These are phyloP conservation scores for Aspergillus sp. DNA, from an alignment of 2,329 filamentous ascomycete species.

Conservation along the genomic window DNA sequence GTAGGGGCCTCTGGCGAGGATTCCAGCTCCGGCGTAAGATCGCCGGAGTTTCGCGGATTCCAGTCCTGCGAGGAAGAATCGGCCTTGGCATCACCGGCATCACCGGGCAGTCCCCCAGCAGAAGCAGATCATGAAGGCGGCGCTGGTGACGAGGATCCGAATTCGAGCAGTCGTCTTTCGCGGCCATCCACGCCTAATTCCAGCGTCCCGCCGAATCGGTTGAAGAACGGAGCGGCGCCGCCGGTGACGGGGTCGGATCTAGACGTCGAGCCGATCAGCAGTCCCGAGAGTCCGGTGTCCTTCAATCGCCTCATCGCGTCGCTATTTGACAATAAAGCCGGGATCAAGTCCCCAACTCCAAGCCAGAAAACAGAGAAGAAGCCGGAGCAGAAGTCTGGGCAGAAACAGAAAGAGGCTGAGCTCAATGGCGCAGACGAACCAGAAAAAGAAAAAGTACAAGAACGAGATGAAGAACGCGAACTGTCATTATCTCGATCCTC, in stretches of 20 bases:
- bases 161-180: not conserved
- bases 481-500: constrained; percentile 8
- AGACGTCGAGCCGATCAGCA: constrained; percentile 16
- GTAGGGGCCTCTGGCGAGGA: not conserved
- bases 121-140: not conserved
- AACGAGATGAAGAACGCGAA: not conserved
- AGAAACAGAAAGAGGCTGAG: not conserved
- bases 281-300: constrained; percentile 9
- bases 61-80: constrained; percentile 2
- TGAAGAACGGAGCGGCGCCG: not conserved
- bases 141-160: not conserved
- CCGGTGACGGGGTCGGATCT: constrained; percentile 3
- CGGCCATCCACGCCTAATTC: constrained; percentile 5
- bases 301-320: constrained; percentile 10
- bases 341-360: not conserved
- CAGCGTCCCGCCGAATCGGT: constrained; percentile 8
- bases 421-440: not conserved
- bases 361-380: not conserved
- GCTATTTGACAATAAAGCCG: constrained; percentile 1
- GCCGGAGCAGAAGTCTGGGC: not conserved
- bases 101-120: not conserved
- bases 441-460: not conserved
- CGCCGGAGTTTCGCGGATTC: constrained; percentile 23
- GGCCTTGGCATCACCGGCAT: not conserved
- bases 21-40: constrained; percentile 14